Conservation (phyloP, 208 protist species). For the Angomonas deanei region DNA sequence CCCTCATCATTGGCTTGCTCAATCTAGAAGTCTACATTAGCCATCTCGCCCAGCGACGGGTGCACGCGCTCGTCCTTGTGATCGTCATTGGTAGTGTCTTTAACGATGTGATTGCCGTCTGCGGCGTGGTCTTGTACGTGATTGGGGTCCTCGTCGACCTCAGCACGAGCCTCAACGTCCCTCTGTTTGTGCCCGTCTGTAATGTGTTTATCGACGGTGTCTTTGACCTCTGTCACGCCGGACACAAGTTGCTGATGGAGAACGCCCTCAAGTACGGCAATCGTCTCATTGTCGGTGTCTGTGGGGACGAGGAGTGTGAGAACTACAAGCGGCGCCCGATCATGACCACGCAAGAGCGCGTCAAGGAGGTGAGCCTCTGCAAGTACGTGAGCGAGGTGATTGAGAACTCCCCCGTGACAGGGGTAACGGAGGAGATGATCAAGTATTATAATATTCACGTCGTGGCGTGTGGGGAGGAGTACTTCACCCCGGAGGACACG, state of each 20-base stretch:
- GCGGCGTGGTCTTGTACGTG: constrained; percentile 65
- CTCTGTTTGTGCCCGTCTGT: constrained; percentile 82
- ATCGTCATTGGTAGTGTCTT: constrained; percentile 82
- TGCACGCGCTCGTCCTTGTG: constrained; percentile 82
- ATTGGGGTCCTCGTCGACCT: constrained; percentile 82
- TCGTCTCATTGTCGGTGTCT: constrained; percentile 88
- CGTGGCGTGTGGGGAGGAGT: constrained; percentile 89
- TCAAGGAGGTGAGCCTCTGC: constrained; percentile 84
- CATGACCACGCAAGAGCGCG: constrained; percentile 88
- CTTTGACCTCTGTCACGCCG: constrained; percentile 91
- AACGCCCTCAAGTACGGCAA: constrained; percentile 84
- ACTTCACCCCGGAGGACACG: constrained; percentile 79
- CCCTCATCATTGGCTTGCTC: constrained; percentile 77
- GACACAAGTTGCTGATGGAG: constrained; percentile 87
- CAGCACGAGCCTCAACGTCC: constrained; percentile 81
- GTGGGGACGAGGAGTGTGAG: constrained; percentile 82
- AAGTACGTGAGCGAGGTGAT: constrained; percentile 90
- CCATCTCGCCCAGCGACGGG: constrained; percentile 69
- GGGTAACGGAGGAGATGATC: constrained; percentile 88
- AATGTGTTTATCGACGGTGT: constrained; percentile 93
- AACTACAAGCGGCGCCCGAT: constrained; percentile 89
- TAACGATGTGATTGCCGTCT: constrained; percentile 77
- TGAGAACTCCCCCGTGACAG: constrained; percentile 76
- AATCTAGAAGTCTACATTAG: constrained; percentile 86
- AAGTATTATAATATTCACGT: constrained; percentile 89